Base-by-base conservation (phyloP, 805 yeast species). In the Naumovozyma castellii region DNA sequence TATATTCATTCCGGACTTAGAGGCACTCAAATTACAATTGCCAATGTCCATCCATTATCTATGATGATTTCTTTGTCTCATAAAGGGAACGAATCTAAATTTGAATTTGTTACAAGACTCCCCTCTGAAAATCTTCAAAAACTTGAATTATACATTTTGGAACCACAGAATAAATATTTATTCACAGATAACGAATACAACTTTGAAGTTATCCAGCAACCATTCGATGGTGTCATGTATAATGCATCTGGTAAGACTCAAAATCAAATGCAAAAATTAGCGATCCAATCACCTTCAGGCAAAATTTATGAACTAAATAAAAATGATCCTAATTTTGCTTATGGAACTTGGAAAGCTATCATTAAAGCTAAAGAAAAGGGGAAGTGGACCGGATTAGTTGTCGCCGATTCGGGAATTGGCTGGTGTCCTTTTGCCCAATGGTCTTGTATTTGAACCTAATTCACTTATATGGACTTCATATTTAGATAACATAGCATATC, bases 391-490 rank as follows among this genome's bases (percentile, higher is more conserved):
- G 90, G 86, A 1, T 71, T 88, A 35, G 85, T 85, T 0, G 74
- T 82, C 31, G 80, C 85, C 8, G 90, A 85, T 46, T 74, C 78
- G 32, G 84, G 84, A 3, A 71, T 71, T 40, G 79, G 86, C 39
- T 84, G 95, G 85, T 81, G 86, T 51, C 85, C 84, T 3, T 86
- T 84, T 62, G 87, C 94, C 12, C 95, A 87, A 60, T 90, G 98
- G 98, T 66, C 67, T 25, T 81, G 90, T 59, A 58, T 65, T 10
- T 42, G 20, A 34, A 5, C 25, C 18, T 14, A 17, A 32, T 16
- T 4, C 4, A 32, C 6, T 10, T n/a, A n/a, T n/a, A n/a, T 15
- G n/a, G 13, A 25, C 29, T 25, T 25, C 13, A 9, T 25, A 9
- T 13, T 25, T 9, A 9, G 13, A 25, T 13, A 25, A 25, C 13